These are phyloP conservation scores for Ophiocordyceps camponoti-saundersi DNA, from an alignment of 2,329 filamentous ascomycete genomes.

Conservation along the genomic window DNA sequence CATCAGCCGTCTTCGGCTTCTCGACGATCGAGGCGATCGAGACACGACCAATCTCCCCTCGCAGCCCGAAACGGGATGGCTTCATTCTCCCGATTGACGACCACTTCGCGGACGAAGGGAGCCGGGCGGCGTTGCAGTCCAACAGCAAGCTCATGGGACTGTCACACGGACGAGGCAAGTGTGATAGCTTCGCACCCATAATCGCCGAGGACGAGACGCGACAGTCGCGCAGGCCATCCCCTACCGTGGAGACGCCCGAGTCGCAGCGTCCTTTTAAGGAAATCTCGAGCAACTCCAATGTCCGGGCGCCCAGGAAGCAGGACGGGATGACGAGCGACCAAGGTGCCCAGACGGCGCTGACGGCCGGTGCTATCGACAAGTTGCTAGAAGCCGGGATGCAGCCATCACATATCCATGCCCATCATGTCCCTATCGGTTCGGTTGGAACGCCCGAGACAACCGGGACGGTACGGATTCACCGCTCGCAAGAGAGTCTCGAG, in stretches of 20 bases:
- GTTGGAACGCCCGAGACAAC: slow-evolving; percentile 18
- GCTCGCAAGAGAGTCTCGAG: slow-evolving; percentile 31
- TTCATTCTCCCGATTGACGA: slow-evolving; percentile 37
- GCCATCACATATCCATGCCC: slow-evolving; percentile 11
- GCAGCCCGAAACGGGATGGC: slow-evolving; percentile 35
- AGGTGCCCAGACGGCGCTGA: slow-evolving; percentile 68
- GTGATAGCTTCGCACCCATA: slow-evolving; percentile 21
- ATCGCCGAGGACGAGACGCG: slow-evolving; percentile 51
- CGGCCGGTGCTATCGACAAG: slow-evolving; percentile 65
- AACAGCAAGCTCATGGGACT: slow-evolving; percentile 22
- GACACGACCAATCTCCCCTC: slow-evolving; percentile 26
- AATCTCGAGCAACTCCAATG: slow-evolving; percentile 39
- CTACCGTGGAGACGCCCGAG: slow-evolving; percentile 29
- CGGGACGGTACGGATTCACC: slow-evolving; percentile 25
- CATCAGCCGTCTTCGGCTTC: slow-evolving; percentile 19
- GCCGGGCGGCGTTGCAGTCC: slow-evolving; percentile 21
- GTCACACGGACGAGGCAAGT: slow-evolving; percentile 27
- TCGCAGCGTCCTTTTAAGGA: slow-evolving; percentile 43
- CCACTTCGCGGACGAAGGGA: slow-evolving; percentile 11
- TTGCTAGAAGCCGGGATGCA: slow-evolving; percentile 36
- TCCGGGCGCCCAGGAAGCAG: slow-evolving; percentile 21
- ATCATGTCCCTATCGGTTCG: slow-evolving; percentile 18
- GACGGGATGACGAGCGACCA: slow-evolving; percentile 42
- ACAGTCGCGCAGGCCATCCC: slow-evolving; percentile 28
- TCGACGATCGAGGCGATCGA: slow-evolving; percentile 27